Evolutionary conservation across 2,329 filamentous ascomycete species (phyloP), one percentile per base, ranked within the genome.

Genomic region (Aspergillus nomiae): DNA sequence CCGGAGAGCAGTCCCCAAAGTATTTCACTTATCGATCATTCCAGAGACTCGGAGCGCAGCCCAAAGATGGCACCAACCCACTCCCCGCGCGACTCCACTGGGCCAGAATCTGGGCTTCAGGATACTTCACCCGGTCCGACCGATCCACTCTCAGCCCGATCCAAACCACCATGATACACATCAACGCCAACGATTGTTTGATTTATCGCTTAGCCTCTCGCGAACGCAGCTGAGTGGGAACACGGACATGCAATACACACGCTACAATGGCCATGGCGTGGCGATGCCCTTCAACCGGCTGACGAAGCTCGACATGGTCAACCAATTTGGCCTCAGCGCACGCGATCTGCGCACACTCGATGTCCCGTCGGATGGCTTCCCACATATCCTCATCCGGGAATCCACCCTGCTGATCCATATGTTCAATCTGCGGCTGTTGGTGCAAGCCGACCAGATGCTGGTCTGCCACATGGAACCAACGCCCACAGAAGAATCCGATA

Each of bases 291-390:
- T 11, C 14, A 48, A 16, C 11, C 46, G 28, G 12, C 24, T 59
- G 34, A 66, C 69, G 3, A 73, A 70, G 38, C 63, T 69, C 1
- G 60, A 62, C 10, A 58, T 73, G 5, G 66, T 68, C 4, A 60
- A 65, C 9, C 34, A 56, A n/a, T 73, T 70, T 51, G 69, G 63
- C 0, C 36, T 72, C 59, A 73, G 56, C 30, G 65, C 61, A 4
- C 76, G 76, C 2, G 76, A 78, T 65, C 62, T 78, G 41, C 72
- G 75, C 5, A 70, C 69, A 43, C 70, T 76, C 8, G 76, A 78
- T 45, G 70, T 77, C 19, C 68, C 70, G 4, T 77, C 76, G 0
- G 69, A 72, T 34, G 73, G 74, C 2, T 68, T 76, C 34, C 75
- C 76, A 4, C 74, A 77, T 60, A 70, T 78, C 34, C 62, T 78